Evolutionary conservation across 2,329 filamentous ascomycete genomes (phyloP).

Genomic region (Camillea tinctor): DNA sequence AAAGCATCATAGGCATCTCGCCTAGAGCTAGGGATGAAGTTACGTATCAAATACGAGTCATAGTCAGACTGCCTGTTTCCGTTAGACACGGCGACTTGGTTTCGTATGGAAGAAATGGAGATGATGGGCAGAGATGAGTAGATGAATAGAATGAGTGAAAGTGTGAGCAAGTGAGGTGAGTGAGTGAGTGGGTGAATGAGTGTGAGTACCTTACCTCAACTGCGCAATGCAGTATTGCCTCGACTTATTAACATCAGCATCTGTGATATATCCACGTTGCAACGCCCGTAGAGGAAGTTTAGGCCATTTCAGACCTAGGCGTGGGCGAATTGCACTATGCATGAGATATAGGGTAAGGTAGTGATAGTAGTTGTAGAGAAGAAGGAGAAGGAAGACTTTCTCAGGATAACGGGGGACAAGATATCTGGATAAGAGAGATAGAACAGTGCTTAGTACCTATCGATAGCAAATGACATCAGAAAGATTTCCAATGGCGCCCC

Average conservation of each 20-base stretch:
- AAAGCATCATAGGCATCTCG: conserved; percentile 87
- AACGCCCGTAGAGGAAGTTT: conserved; percentile 11
- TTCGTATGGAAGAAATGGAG: not conserved
- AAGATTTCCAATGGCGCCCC: not conserved
- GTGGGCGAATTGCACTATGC: conserved; percentile 24
- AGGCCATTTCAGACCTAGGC: conserved; percentile 23
- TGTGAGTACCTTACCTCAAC: conserved; percentile 41
- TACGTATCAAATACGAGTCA: conserved; percentile 80
- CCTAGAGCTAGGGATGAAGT: conserved; percentile 74
- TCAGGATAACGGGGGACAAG: too few species aligned
- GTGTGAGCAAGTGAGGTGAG: too few species aligned
- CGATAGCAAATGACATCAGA: conserved; percentile 21
- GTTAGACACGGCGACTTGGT: conserved; percentile 14
- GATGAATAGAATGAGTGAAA: too few species aligned
- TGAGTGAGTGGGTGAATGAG: too few species aligned
- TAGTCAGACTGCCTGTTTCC: conserved; percentile 75
- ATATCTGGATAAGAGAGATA: not conserved
- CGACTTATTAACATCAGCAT: conserved; percentile 52
- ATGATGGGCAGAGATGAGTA: not conserved
- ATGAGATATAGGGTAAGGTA: conserved; percentile 14
- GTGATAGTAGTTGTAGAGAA: not conserved
- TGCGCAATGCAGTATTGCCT: conserved; percentile 54
- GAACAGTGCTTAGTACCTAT: conserved; percentile 1
- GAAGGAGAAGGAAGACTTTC: conserved; percentile 1
- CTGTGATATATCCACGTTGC: conserved; percentile 45